phyloP scores from a whole-genome alignment of 2,329 filamentous ascomycete genomes.

The Sporothrix inflata region DNA sequence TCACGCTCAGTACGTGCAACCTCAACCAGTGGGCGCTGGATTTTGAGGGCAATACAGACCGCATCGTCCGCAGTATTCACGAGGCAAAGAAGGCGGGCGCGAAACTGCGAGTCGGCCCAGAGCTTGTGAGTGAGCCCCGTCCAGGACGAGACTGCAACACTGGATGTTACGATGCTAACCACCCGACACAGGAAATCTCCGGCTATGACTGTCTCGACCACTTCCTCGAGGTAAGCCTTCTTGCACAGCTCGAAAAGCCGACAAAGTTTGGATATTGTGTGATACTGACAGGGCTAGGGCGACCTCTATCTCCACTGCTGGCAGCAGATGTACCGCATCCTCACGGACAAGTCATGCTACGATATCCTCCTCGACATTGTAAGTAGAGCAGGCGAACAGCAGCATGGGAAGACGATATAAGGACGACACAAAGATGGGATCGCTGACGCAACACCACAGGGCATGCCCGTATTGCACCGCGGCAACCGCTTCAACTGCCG shows the following conservation, averaged over 20 bases:
- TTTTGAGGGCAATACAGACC: conserved; percentile 61
- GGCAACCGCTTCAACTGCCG: conserved; percentile 68
- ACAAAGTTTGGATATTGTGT: not conserved
- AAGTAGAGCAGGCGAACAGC: not conserved
- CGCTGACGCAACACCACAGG: conserved; percentile 12
- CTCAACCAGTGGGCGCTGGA: conserved; percentile 53
- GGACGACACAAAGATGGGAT: not conserved
- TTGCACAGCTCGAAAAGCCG: too few species aligned
- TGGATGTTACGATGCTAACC: not conserved
- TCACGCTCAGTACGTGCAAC: conserved; percentile 41
- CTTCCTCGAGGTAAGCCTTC: conserved; percentile 52
- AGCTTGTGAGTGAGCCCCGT: conserved; percentile 40
- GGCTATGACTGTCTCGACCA: conserved; percentile 72
- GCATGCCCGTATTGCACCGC: conserved; percentile 64
- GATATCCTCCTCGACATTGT: conserved; percentile 68
- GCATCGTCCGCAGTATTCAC: conserved; percentile 63
- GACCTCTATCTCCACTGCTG: conserved; percentile 63
- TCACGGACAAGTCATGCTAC: conserved; percentile 61
- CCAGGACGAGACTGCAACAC: not conserved
- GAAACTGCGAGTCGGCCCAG: conserved; percentile 63
- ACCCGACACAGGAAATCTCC: conserved; percentile 46
- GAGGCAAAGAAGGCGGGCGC: conserved; percentile 66
- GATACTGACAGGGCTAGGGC: conserved; percentile 23
- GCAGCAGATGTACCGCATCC: conserved; percentile 65
- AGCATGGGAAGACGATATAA: not conserved